Conservation (phyloP, 2,329 filamentous ascomycete genomes). For the Diplodia seriata region DNA sequence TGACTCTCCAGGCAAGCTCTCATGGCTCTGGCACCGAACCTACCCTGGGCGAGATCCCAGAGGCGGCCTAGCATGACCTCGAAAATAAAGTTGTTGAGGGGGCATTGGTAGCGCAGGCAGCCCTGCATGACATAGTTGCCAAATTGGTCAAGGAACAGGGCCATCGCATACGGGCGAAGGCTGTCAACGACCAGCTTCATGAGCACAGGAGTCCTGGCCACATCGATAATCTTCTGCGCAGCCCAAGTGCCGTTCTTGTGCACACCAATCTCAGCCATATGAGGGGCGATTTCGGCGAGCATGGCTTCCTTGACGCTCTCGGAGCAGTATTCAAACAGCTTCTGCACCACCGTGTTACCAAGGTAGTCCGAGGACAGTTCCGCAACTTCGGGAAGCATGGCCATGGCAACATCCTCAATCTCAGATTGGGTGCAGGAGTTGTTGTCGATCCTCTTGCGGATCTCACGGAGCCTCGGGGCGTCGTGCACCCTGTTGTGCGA, state of each 20-base stretch:
- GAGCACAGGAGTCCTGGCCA: conserved; percentile 83
- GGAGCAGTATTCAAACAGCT: conserved; percentile 95
- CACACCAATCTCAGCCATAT: conserved; percentile 93
- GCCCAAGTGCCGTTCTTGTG: conserved; percentile 99
- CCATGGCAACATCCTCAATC: conserved; percentile 88
- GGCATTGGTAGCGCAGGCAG: conserved; percentile 87
- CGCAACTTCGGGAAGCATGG: conserved; percentile 96
- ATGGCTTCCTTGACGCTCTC: conserved; percentile 90
- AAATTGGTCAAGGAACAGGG: conserved; percentile 95
- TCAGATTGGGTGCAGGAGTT: conserved; percentile 83
- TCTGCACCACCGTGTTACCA: conserved; percentile 99
- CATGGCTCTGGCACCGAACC: conserved; percentile 95
- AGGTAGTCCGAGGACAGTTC: conserved; percentile 95
- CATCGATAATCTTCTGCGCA: conserved; percentile 98
- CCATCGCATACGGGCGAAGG: conserved; percentile 83
- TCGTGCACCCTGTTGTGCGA: conserved; percentile 89
- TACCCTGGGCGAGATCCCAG: conserved; percentile 91
- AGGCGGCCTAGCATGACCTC: conserved; percentile 94
- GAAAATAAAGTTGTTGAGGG: conserved; percentile 96
- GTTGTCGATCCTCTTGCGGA: conserved; percentile 97
- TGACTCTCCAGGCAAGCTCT: conserved; percentile 96
- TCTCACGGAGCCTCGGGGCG: conserved; percentile 91
- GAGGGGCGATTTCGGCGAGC: conserved; percentile 84
- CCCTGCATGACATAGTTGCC: conserved; percentile 98
- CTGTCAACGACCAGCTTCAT: conserved; percentile 85